phyloP scores from a whole-genome alignment of 129 eudicot genomes.

The carrot (Daucus carota) region DNA sequence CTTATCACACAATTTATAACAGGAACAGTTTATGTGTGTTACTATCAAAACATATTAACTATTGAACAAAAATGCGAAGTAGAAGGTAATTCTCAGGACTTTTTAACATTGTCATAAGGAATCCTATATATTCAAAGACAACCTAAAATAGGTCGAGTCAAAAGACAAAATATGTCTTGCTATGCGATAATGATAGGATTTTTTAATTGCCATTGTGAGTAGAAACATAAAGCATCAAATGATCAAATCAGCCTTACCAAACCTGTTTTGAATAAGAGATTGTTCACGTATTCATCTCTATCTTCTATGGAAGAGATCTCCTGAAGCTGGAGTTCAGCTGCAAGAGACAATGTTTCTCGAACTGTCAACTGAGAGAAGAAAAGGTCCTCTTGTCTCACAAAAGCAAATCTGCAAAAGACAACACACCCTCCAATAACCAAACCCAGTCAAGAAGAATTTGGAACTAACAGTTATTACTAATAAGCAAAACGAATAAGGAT shows the following conservation, averaged over 20 bases:
- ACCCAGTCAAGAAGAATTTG: background rate
- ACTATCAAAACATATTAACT: background rate
- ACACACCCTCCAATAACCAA: conserved; percentile 5
- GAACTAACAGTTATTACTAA: background rate
- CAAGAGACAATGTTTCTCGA: conserved; percentile 94
- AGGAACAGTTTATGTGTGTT: background rate
- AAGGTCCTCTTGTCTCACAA: conserved; percentile 93
- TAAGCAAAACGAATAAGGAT: background rate
- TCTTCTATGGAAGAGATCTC: conserved; percentile 63
- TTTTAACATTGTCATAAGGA: background rate
- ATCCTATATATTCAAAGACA: background rate
- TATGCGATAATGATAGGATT: background rate
- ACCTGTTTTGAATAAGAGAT: conserved; percentile 72
- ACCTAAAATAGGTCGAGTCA: background rate
- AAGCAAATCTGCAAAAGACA: conserved; percentile 64
- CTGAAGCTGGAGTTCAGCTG: conserved; percentile 94
- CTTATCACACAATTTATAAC: background rate
- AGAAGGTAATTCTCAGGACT: background rate
- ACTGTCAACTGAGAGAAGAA: conserved; percentile 97
- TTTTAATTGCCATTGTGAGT: background rate
- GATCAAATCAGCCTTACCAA: conserved; percentile 52
- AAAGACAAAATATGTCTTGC: background rate
- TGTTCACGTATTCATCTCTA: conserved; percentile 76
- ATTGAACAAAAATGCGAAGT: background rate
- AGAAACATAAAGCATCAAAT: conserved; percentile 3